Base-by-base conservation (phyloP, 2,329 filamentous ascomycete genomes). In the Beauveria asiatica region DNA sequence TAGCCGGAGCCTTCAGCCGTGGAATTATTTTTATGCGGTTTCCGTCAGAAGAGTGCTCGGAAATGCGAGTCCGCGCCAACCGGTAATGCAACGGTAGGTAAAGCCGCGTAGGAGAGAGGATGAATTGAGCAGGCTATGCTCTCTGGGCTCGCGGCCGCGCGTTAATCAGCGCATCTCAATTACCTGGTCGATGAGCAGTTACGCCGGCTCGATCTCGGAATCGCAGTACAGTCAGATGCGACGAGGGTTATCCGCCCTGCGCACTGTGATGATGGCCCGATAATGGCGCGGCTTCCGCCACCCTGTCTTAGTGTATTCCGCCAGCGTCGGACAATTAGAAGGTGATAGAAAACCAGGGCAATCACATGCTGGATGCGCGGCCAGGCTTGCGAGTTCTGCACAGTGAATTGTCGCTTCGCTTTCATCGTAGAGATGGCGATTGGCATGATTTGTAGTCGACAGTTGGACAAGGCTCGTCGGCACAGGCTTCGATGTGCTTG, bases 151-250 rank as follows among this genome's bases (percentile, higher is more conserved):
- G 23, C 17, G 33, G 11, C 11, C n/a, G 23, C 42, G 42, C 53
- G n/a, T 9, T 16, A 13, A 30, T 19, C 42, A 6, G 27, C 27
- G 48, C 27, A 51, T 51, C 27, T 27, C 48, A 51, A 27, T 39
- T 46, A 30, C 7, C 5, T 42, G 21, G 16, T 17, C 45, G 45
- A 57, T 42, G 33, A 45, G 21, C 37, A 51, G 19, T 52, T 45
- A 17, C 17, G 19, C 16, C n/a, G 17, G n/a, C 33, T 59, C 37
- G 48, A 59, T 59, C 48, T 59, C 56, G 56, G 56, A 59, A 59
- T 59, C 56, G 56, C n/a, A 33, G 48, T 30, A 59, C 46, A 59
- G 56, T 52, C 56, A 59, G 56, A 59, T 39, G 56, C 19, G 39
- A 11, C 33, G 19, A 55, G 16, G 25, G 46, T 57, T 25, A 44